These are phyloP conservation scores for Flaveria floridana DNA, from an alignment of 140 eudicot species.

Conservation along the genomic window DNA sequence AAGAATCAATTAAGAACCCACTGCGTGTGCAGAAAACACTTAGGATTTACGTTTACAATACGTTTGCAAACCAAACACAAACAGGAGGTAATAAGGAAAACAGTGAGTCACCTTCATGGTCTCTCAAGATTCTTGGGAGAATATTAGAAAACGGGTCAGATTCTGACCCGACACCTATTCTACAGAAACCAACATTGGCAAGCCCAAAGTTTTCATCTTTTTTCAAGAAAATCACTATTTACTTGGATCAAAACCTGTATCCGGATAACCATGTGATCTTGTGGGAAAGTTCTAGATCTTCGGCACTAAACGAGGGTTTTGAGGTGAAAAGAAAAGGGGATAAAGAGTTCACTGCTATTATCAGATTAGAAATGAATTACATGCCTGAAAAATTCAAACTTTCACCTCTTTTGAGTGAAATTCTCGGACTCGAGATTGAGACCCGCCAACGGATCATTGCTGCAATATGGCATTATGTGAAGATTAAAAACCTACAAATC, in stretches of 20 bases:
- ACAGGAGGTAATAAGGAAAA: constrained; percentile 30
- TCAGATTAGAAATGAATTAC: constrained; percentile 81
- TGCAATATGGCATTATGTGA: constrained; percentile 90
- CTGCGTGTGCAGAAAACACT: constrained; percentile 61
- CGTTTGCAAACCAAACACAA: constrained; percentile 57
- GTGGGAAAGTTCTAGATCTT: constrained; percentile 84
- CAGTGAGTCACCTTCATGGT: constrained; percentile 75
- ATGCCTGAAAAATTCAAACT: constrained; percentile 78
- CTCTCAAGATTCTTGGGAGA: constrained; percentile 76
- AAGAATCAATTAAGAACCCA: constrained; percentile 62
- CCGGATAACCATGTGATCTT: constrained; percentile 86
- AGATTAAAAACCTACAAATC: constrained; percentile 62
- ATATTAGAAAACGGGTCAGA: constrained; percentile 60
- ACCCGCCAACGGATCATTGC: constrained; percentile 74
- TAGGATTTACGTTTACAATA: constrained; percentile 67
- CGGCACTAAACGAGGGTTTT: constrained; percentile 71
- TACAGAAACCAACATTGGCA: constrained; percentile 33
- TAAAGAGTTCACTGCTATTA: constrained; percentile 73
- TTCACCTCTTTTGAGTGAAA: constrained; percentile 61
- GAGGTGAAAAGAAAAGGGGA: constrained; percentile 92
- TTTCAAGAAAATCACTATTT: constrained; percentile 79
- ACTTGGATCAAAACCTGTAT: constrained; percentile 74
- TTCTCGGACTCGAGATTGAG: constrained; percentile 79
- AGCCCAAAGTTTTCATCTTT: constrained; percentile 78
- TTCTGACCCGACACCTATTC: constrained; percentile 24